Conservation (phyloP, 208 protist genomes). For the Giardia muris region DNA sequence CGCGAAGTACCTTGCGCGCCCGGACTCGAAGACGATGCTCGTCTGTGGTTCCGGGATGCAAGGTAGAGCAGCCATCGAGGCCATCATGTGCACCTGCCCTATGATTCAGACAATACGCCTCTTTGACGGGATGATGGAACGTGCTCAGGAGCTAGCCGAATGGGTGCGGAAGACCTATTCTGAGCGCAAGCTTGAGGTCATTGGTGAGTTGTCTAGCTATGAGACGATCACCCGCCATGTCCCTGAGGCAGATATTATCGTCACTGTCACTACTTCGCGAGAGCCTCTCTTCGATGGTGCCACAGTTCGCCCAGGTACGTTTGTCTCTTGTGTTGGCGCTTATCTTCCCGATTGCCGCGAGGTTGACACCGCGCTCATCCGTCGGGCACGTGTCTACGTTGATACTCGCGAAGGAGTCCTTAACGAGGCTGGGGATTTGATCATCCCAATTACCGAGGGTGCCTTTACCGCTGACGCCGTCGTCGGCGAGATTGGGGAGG, state of each 20-base stretch:
- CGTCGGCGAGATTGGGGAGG: not conserved
- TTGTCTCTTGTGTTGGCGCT: conserved; percentile 11
- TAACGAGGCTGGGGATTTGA: not conserved
- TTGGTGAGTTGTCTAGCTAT: not conserved
- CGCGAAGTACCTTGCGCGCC: not conserved
- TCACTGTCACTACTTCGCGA: conserved; percentile 6
- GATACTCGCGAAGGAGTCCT: not conserved
- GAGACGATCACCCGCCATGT: not conserved
- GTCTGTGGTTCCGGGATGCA: not conserved
- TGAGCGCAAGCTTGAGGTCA: not conserved
- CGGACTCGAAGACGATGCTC: not conserved
- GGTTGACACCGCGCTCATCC: not conserved
- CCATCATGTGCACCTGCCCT: not conserved
- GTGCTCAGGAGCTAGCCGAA: not conserved
- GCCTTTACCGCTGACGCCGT: not conserved
- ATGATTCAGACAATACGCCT: not conserved
- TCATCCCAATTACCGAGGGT: conserved; percentile 8
- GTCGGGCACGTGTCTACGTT: not conserved
- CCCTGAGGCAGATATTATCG: not conserved
- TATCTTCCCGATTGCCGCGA: not conserved
- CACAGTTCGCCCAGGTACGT: not conserved
- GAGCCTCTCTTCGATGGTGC: not conserved
- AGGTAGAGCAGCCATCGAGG: not conserved
- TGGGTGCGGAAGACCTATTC: not conserved
- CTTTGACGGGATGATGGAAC: not conserved